Evolutionary conservation across 2,329 filamentous ascomycete species (phyloP).

Genomic region (Aspergillus sp.): DNA sequence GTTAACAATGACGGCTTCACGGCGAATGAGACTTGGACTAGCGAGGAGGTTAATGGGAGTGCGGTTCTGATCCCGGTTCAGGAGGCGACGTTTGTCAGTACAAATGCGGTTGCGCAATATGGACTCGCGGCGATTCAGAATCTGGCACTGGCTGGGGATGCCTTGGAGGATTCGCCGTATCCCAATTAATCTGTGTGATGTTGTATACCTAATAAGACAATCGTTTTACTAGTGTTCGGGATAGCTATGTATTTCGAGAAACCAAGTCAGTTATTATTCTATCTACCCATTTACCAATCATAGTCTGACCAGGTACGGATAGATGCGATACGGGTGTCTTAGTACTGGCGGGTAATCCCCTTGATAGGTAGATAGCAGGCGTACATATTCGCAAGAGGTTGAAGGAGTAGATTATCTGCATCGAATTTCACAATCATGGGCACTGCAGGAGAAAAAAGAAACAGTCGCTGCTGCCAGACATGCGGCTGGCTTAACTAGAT

Average conservation of each 20-base stretch:
- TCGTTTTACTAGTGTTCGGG: background rate
- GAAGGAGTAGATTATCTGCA: too few relatives aligned
- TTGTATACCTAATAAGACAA: background rate
- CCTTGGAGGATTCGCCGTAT: background rate
- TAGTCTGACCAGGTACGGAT: too few relatives aligned
- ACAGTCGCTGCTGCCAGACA: too few relatives aligned
- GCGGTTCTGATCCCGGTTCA: slow-evolving; percentile 50
- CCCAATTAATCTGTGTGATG: background rate
- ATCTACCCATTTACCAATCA: too few relatives aligned
- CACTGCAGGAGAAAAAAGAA: too few relatives aligned
- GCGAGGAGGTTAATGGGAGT: slow-evolving; percentile 40
- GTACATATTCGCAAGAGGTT: too few relatives aligned
- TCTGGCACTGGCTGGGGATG: slow-evolving; percentile 28
- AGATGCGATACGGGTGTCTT: too few relatives aligned
- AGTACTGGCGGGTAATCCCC: too few relatives aligned
- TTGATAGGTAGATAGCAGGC: too few relatives aligned
- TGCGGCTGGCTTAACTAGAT: too few relatives aligned
- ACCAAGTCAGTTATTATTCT: too few relatives aligned
- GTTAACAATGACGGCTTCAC: slow-evolving; percentile 19
- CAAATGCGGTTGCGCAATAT: slow-evolving; percentile 59
- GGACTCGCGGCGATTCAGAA: slow-evolving; percentile 59
- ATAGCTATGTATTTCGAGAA: background rate
- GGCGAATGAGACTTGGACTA: slow-evolving; percentile 13
- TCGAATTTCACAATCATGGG: too few relatives aligned
- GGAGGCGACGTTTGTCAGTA: slow-evolving; percentile 59